Percentiles rank a stretch among this genome's conserved stretches.
Evolutionary conservation across 352 stramenopile genomes (phyloP).

Genomic region (Globisporangium uncinulatum): DNA sequence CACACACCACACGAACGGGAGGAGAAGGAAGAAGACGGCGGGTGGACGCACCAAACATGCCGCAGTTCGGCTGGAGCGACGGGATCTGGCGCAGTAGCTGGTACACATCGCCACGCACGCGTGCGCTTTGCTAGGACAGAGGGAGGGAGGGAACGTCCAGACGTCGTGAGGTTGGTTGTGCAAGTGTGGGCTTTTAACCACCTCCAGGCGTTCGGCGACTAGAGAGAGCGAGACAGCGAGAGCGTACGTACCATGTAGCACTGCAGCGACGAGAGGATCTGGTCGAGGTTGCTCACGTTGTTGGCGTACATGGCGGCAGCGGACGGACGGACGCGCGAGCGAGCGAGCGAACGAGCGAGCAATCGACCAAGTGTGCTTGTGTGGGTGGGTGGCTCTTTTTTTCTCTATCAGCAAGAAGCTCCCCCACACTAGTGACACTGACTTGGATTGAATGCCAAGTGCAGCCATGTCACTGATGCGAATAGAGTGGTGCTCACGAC

Average conservation of each 20-base stretch:
- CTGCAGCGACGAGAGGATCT: slow-evolving; percentile 84
- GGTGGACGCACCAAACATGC: slow-evolving; percentile 57
- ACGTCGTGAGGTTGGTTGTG: background rate
- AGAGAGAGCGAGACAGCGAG: background rate
- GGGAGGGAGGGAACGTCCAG: background rate
- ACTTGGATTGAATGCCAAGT: too few species aligned
- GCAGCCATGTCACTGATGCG: too few species aligned
- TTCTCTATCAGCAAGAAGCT: too few species aligned
- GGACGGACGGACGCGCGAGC: background rate
- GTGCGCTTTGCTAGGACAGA: slow-evolving; percentile 63
- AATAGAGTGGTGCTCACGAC: too few species aligned
- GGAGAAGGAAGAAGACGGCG: too few species aligned
- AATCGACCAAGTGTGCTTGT: too few species aligned
- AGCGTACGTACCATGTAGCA: slow-evolving; percentile 57
- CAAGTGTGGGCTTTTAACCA: background rate
- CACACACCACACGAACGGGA: background rate
- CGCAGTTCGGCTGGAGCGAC: slow-evolving; percentile 79
- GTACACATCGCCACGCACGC: slow-evolving; percentile 80
- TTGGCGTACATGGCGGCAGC: slow-evolving; percentile 61
- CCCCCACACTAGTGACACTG: too few species aligned
- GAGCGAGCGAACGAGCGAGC: too few species aligned
- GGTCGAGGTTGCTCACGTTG: slow-evolving; percentile 84
- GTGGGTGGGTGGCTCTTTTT: too few species aligned
- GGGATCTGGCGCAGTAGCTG: slow-evolving; percentile 83
- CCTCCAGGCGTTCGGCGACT: background rate